Evolutionary conservation across 441 rosid species (phyloP).

Genomic region (Geranium incanum): DNA sequence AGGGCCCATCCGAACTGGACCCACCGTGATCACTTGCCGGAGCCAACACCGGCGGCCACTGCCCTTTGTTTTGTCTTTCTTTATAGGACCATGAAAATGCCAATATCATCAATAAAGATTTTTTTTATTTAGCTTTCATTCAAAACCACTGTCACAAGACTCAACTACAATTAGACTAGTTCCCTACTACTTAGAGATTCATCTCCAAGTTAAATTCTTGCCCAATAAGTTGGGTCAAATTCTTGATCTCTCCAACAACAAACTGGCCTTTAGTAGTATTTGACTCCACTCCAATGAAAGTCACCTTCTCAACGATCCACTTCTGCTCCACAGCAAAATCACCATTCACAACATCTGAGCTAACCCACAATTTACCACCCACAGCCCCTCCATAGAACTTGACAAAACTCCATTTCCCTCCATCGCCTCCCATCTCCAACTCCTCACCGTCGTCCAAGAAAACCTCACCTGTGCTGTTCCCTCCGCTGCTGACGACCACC

Average conservation of each 20-base stretch:
- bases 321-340: conserved; percentile 41
- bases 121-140: too few relatives aligned
- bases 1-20: too few relatives aligned
- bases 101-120: too few relatives aligned
- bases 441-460: conserved; percentile 66
- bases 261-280: conserved; percentile 7
- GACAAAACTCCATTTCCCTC: conserved; percentile 45
- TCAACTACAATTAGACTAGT: too few relatives aligned
- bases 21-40: too few relatives aligned
- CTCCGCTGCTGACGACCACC: conserved; percentile 36
- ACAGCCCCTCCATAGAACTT: conserved; percentile 27
- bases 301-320: conserved; percentile 49
- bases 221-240: background rate
- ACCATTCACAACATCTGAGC: conserved; percentile 45
- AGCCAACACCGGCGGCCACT: too few relatives aligned
- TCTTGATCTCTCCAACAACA: background rate
- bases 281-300: conserved; percentile 39
- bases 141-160: too few relatives aligned
- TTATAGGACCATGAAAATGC: too few relatives aligned
- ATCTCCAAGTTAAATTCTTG: background rate
- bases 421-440: conserved; percentile 41
- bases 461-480: conserved; percentile 42
- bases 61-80: too few relatives aligned
- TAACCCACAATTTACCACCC: conserved; percentile 24
- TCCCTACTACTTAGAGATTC: background rate